Evolutionary conservation across 352 stramenopile species (phyloP).

Genomic region (Phytopythium chamaehyphon): DNA sequence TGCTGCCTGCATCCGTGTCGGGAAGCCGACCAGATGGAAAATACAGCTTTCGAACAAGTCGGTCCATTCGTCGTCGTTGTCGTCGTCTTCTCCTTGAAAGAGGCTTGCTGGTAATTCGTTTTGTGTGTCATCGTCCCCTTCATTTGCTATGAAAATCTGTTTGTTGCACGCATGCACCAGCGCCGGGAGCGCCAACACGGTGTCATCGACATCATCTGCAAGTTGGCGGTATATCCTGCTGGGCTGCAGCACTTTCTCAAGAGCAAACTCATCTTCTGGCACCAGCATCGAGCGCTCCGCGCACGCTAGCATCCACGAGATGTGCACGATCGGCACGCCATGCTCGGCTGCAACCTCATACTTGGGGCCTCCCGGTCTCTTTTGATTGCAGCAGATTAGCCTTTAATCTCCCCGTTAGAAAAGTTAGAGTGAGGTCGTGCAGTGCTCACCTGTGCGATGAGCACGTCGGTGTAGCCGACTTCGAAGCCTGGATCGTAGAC

Average conservation of each 20-base stretch:
- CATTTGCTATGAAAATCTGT: neutral
- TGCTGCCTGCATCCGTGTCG: slow-evolving; percentile 23
- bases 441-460: slow-evolving; percentile 48
- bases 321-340: slow-evolving; percentile 60
- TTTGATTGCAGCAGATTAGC: slow-evolving; percentile 7
- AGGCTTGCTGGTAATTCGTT: neutral
- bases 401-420: slow-evolving; percentile 4
- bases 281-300: slow-evolving; percentile 39
- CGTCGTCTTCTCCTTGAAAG: slow-evolving; percentile 6
- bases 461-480: slow-evolving; percentile 50
- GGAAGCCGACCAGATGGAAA: slow-evolving; percentile 56
- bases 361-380: slow-evolving; percentile 49
- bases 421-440: neutral
- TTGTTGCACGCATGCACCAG: slow-evolving; percentile 22
- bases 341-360: slow-evolving; percentile 56
- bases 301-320: slow-evolving; percentile 72
- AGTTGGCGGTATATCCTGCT: slow-evolving; percentile 33
- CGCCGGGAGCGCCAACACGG: slow-evolving; percentile 19
- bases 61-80: slow-evolving; percentile 26
- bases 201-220: slow-evolving; percentile 28
- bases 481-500: slow-evolving; percentile 59
- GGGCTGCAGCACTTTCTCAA: slow-evolving; percentile 31
- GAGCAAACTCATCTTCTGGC: slow-evolving; percentile 42
- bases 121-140: neutral
- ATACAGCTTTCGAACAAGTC: slow-evolving; percentile 68